phyloP scores from a whole-genome alignment of 2,329 filamentous ascomycete species.

The Penicillium brevicompactum region DNA sequence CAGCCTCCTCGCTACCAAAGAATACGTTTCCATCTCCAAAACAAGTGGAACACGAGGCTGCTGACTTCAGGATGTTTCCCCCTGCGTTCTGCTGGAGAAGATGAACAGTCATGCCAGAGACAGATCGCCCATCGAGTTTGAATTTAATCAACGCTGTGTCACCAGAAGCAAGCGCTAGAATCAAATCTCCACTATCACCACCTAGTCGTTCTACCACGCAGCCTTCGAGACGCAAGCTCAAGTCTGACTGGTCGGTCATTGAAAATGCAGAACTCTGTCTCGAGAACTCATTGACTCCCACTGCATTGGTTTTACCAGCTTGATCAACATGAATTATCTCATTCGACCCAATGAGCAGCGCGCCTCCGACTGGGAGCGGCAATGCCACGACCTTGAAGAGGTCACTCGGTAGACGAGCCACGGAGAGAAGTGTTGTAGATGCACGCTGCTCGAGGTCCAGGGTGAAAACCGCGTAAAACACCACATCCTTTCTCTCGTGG shows the following conservation, averaged over 20 bases:
- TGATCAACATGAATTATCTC: constrained; percentile 95
- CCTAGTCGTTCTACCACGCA: constrained; percentile 77
- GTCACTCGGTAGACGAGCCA: constrained; percentile 82
- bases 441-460: constrained; percentile 90
- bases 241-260: constrained; percentile 80
- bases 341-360: constrained; percentile 82
- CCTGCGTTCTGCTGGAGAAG: constrained; percentile 65
- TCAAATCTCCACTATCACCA: constrained; percentile 74
- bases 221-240: constrained; percentile 78
- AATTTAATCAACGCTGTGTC: constrained; percentile 76
- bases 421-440: constrained; percentile 88
- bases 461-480: constrained; percentile 93
- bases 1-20: constrained; percentile 78
- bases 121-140: constrained; percentile 83
- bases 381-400: constrained; percentile 80
- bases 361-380: constrained; percentile 83
- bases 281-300: constrained; percentile 89
- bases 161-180: constrained; percentile 79
- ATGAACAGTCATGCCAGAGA: constrained; percentile 80
- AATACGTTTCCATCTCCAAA: constrained; percentile 74
- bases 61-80: constrained; percentile 62
- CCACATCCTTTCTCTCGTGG: constrained; percentile 76
- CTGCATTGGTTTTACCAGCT: constrained; percentile 87
- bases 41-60: constrained; percentile 69
- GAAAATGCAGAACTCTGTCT: constrained; percentile 80